Evolutionary conservation across 2,329 filamentous ascomycete genomes (phyloP).

Genomic region (Sclerotinia trifoliorum): DNA sequence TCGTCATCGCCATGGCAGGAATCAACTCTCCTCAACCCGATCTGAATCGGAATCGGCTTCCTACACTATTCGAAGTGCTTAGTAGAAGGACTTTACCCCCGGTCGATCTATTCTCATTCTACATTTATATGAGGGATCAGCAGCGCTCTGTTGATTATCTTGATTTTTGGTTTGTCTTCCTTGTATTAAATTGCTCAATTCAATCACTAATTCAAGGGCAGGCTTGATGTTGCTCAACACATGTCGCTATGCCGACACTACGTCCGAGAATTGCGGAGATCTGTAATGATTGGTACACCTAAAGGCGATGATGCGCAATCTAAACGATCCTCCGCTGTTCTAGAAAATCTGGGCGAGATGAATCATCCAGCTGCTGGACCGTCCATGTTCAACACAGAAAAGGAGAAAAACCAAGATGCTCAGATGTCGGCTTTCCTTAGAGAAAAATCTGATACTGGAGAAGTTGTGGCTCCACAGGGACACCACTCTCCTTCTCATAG

Average conservation of each 20-base stretch:
- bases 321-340: slow-evolving; percentile 78
- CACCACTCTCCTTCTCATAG: slow-evolving; percentile 54
- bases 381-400: slow-evolving; percentile 63
- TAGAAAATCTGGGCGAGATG: slow-evolving; percentile 72
- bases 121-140: slow-evolving; percentile 99
- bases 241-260: slow-evolving; percentile 98
- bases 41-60: slow-evolving; percentile 74
- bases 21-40: slow-evolving; percentile 57
- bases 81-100: slow-evolving; percentile 92
- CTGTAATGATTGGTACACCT: slow-evolving; percentile 88
- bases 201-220: slow-evolving; percentile 43
- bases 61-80: slow-evolving; percentile 92
- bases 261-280: slow-evolving; percentile 89
- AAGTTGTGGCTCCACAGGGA: slow-evolving; percentile 43
- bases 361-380: slow-evolving; percentile 57
- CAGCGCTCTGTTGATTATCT: slow-evolving; percentile 97
- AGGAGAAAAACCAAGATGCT: slow-evolving; percentile 78
- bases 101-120: slow-evolving; percentile 97
- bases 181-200: slow-evolving; percentile 1
- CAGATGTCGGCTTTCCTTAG: slow-evolving; percentile 89
- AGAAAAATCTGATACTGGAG: slow-evolving; percentile 56
- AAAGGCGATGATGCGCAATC: slow-evolving; percentile 76
- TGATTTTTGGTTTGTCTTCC: slow-evolving; percentile 76
- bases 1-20: slow-evolving; percentile 31
- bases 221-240: slow-evolving; percentile 98